These are phyloP conservation scores for Diaporthe citri DNA, from an alignment of 2,329 filamentous ascomycete genomes.

Conservation along the genomic window DNA sequence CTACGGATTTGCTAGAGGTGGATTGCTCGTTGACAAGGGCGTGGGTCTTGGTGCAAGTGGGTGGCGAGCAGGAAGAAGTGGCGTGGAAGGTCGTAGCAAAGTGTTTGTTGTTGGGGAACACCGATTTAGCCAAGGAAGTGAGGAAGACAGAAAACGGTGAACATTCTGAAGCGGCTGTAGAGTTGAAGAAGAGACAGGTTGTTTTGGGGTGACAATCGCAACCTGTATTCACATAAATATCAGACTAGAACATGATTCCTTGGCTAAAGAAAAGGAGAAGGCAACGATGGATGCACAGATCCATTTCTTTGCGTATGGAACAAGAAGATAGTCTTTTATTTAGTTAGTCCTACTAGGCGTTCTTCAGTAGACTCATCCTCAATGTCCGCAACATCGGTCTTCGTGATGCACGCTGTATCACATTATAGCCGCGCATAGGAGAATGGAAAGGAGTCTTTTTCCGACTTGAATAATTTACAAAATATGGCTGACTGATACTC, in stretches of 20 bases:
- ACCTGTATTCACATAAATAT: too few relatives aligned
- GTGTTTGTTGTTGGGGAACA: background rate
- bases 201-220: background rate
- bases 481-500: background rate
- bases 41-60: background rate
- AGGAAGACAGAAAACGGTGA: accelerated
- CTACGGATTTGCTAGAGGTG: background rate
- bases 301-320: too few relatives aligned
- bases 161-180: background rate
- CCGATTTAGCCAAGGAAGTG: background rate
- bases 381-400: background rate
- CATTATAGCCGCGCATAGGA: too few relatives aligned
- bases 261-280: too few relatives aligned
- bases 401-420: background rate
- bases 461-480: background rate
- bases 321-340: too few relatives aligned
- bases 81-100: background rate
- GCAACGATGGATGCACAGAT: too few relatives aligned
- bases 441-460: background rate
- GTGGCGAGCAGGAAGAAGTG: background rate
- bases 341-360: too few relatives aligned
- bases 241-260: too few relatives aligned
- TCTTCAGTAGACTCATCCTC: background rate
- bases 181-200: background rate
- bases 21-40: background rate